Conservation (phyloP, 2,329 filamentous ascomycete species). For the Paecilomyces formosus region DNA sequence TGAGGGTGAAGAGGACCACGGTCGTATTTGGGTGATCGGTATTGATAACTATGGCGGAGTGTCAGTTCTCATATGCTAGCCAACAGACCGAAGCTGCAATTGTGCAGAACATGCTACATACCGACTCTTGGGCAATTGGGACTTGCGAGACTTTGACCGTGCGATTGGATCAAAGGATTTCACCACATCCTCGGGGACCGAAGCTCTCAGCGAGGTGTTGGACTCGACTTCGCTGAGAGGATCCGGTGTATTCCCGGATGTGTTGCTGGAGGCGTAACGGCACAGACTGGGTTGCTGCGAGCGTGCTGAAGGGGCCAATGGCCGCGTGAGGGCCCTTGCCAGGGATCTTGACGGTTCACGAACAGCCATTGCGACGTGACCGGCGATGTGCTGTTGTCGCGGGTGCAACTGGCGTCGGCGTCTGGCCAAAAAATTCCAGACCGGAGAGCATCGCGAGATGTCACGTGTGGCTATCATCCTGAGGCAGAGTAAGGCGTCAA, state of each 20-base stretch:
- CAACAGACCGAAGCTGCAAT: conserved; percentile 1
- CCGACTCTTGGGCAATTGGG: conserved; percentile 47
- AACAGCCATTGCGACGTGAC: conserved; percentile 28
- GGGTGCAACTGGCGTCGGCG: conserved; percentile 10
- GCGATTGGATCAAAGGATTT: conserved; percentile 45
- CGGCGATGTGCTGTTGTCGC: conserved; percentile 4
- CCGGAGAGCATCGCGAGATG: neutral
- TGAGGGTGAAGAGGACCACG: conserved; percentile 89
- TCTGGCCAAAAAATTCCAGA: conserved; percentile 1
- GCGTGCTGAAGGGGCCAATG: conserved; percentile 21
- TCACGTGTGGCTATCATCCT: neutral
- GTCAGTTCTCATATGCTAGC: neutral
- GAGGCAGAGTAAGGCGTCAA: neutral
- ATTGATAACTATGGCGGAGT: conserved; percentile 67
- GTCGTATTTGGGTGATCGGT: conserved; percentile 88
- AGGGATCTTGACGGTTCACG: conserved; percentile 33
- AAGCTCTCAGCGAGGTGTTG: conserved; percentile 36
- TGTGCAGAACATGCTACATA: conserved; percentile 21
- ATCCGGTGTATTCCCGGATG: conserved; percentile 23
- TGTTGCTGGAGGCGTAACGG: conserved; percentile 42
- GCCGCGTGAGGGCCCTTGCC: conserved; percentile 29
- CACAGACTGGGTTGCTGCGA: conserved; percentile 24
- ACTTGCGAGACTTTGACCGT: conserved; percentile 37
- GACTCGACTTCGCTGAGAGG: conserved; percentile 40
- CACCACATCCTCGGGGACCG: conserved; percentile 31